These are phyloP conservation scores for Dendrobium catenatum DNA, from an alignment of 106 monocot species.

Conservation along the genomic window DNA sequence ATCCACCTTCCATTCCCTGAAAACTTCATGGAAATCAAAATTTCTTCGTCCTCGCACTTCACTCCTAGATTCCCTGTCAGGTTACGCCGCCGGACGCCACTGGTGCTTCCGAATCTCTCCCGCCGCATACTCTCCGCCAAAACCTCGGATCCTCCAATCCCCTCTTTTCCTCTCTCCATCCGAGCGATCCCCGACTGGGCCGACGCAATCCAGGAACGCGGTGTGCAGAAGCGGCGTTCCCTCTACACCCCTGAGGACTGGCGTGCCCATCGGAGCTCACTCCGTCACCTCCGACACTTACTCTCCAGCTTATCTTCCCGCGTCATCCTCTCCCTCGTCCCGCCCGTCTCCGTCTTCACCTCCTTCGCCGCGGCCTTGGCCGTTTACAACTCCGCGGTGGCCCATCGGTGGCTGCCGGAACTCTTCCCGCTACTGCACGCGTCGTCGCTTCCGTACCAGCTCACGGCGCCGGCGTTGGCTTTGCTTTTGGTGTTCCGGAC, in stretches of 20 bases:
- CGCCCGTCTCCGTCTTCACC: conserved; percentile 58
- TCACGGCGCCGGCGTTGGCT: conserved; percentile 84
- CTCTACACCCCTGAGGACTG: conserved; percentile 68
- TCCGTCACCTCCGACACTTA: conserved; percentile 82
- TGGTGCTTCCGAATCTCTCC: background rate
- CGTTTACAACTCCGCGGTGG: conserved; percentile 61
- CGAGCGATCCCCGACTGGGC: conserved; percentile 58
- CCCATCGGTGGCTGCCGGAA: conserved; percentile 26
- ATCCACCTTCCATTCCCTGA: background rate
- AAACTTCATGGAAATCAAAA: background rate
- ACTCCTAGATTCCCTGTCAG: background rate
- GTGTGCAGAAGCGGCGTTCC: conserved; percentile 34
- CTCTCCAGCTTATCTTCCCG: conserved; percentile 72
- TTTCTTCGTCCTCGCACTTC: background rate
- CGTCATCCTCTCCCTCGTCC: conserved; percentile 83
- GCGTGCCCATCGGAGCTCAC: conserved; percentile 83
- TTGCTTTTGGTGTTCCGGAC: conserved; percentile 89
- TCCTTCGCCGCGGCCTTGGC: conserved; percentile 41
- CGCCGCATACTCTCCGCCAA: conserved; percentile 7
- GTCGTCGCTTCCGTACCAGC: conserved; percentile 73
- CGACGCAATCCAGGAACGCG: conserved; percentile 64
- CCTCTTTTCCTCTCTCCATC: conserved; percentile 9
- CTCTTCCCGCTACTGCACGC: conserved; percentile 46
- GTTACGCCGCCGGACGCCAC: background rate
- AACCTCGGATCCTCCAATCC: background rate